These are phyloP conservation scores for Moniliophthora roreri DNA, from an alignment of 1,284 basidiomycete genomes.

Conservation along the genomic window DNA sequence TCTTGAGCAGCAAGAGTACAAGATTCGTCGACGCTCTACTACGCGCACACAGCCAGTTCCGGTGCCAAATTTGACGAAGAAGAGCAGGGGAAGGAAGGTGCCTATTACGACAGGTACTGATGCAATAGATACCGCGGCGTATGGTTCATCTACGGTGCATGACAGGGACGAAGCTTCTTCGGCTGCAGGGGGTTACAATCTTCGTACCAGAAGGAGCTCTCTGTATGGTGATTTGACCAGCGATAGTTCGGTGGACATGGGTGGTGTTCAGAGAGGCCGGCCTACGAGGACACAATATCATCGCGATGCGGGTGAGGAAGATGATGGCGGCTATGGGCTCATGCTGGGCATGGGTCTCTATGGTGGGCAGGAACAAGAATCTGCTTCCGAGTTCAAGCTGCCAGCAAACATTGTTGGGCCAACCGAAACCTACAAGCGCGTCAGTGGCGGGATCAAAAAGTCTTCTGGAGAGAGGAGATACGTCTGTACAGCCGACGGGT, in stretches of 20 bases:
- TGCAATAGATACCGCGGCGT: constrained; percentile 6
- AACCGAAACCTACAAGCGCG: constrained; percentile 5
- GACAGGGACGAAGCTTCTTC: neutral
- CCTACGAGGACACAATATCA: neutral
- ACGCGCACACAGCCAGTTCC: constrained; percentile 45
- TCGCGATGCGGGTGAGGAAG: neutral
- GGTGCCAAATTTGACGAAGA: constrained; percentile 74
- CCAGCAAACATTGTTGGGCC: neutral
- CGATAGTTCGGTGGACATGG: neutral
- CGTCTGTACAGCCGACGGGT: constrained; percentile 67
- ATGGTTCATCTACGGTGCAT: neutral
- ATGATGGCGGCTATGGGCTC: neutral
- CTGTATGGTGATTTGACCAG: neutral
- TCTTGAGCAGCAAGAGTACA: neutral
- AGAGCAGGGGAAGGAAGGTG: constrained; percentile 72
- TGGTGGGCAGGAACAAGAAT: neutral
- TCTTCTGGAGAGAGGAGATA: constrained; percentile 53
- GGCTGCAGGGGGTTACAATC: neutral
- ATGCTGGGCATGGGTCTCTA: too few relatives aligned
- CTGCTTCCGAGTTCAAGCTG: neutral
- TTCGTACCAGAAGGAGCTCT: neutral
- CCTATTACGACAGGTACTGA: constrained; percentile 23
- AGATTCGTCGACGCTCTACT: constrained; percentile 20
- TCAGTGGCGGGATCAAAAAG: constrained; percentile 20
- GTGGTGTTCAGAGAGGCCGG: neutral